Evolutionary conservation across 1,284 basidiomycete genomes (phyloP).

Genomic region (Acaromyces ingoldii): DNA sequence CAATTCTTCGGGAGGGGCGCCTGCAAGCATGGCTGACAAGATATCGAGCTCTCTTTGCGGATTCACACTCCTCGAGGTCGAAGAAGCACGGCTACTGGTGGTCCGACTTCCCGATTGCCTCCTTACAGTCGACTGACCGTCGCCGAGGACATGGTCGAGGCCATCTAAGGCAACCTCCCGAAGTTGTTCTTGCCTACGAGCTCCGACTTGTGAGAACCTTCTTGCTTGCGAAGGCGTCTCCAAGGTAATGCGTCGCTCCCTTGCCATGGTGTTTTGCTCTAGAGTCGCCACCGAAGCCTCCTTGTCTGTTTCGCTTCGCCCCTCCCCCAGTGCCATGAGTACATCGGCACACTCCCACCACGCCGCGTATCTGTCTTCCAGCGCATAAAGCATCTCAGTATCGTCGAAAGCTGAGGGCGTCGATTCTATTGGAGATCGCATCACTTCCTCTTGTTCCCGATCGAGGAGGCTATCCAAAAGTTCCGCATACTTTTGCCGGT

Average conservation of each 20-base stretch:
- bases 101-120: neutral
- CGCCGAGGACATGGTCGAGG: constrained; percentile 1
- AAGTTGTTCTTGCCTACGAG: neutral
- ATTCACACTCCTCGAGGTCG: constrained; percentile 20
- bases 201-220: neutral
- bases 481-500: constrained; percentile 18
- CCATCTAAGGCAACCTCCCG: neutral
- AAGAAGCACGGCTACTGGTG: constrained; percentile 2
- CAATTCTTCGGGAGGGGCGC: constrained; percentile 8
- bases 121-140: neutral
- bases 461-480: constrained; percentile 11
- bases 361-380: constrained; percentile 1
- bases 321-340: constrained; percentile 31
- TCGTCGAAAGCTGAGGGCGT: neutral
- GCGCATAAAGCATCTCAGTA: neutral
- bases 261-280: constrained; percentile 11
- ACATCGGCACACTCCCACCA: constrained; percentile 42
- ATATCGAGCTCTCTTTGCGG: constrained; percentile 38
- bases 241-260: neutral
- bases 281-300: constrained; percentile 22
- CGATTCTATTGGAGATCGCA: neutral
- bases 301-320: constrained; percentile 23
- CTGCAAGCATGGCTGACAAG: constrained; percentile 29
- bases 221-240: neutral
- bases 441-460: neutral